Evolutionary conservation across 768 basidiomycete species (phyloP).

Genomic region (Termitomyces bulborhizus): DNA sequence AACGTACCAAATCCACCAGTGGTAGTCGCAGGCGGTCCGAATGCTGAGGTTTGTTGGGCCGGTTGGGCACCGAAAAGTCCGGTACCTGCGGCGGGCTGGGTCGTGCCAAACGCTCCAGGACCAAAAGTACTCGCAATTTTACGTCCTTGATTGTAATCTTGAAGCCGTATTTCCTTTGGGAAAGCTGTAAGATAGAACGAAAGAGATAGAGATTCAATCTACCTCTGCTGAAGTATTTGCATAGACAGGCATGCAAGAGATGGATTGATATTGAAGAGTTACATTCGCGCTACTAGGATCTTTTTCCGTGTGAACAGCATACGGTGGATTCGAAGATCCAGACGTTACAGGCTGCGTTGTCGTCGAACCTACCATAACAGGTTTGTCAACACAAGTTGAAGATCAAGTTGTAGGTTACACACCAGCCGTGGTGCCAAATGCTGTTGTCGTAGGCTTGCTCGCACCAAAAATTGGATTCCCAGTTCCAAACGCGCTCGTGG

Average conservation of each 20-base stretch:
- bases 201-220: constrained; percentile 15
- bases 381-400: constrained; percentile 3
- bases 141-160: constrained; percentile 71
- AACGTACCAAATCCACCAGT: constrained; percentile 39
- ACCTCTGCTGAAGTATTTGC: constrained; percentile 75
- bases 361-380: constrained; percentile 20
- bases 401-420: neutral
- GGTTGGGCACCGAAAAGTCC: constrained; percentile 43
- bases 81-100: constrained; percentile 30
- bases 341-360: constrained; percentile 50
- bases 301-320: constrained; percentile 55
- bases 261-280: constrained; percentile 73
- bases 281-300: constrained; percentile 40
- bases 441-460: constrained; percentile 28
- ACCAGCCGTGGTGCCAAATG: constrained; percentile 37
- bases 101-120: constrained; percentile 39
- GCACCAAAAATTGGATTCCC: constrained; percentile 29
- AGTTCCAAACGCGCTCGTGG: constrained; percentile 39
- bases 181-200: constrained; percentile 2
- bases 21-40: constrained; percentile 28
- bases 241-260: constrained; percentile 76
- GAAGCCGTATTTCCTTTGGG: constrained; percentile 60
- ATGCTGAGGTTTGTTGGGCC: constrained; percentile 34
- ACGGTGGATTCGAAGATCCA: constrained; percentile 66
- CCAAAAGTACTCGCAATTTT: constrained; percentile 68